Evolutionary conservation across 2,329 filamentous ascomycete species (phyloP), one percentile per base, ranked within the genome.

Genomic region (Keithomyces neogunnii): DNA sequence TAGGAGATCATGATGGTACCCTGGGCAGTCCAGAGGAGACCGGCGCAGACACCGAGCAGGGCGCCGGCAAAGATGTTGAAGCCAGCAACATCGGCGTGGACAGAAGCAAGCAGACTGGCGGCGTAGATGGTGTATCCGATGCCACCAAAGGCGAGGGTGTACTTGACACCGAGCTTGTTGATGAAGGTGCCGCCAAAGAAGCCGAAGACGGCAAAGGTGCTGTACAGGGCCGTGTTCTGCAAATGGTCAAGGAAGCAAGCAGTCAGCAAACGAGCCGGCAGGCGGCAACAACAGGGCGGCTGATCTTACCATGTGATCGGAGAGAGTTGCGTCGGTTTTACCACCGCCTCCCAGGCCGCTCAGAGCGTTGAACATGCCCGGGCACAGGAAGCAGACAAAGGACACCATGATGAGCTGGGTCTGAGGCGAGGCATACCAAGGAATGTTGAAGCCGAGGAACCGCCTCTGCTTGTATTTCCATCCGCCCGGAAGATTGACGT

Each of bases 1-100:
- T 96, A 96, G 40, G 87, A 84, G 82, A 95, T 92, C 85, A 92
- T 91, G 63, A 92, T 88, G 53, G 86, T 84, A 53, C 88, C 88
- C 69, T 92, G 88, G 1, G 86, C 88, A 35, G 85, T 85, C 88
- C 88, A 93, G 38, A 93, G 75, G 39, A 92, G 75, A 63, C 86
- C 88, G 45, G 88, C 88, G 63, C 87, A 91, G 52, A 89, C 72
- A 68, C 88, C 88, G 45, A 91, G 80, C 55, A 89, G 76, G 13
- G 83, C 84, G 58, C 88, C 88, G 5, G 88, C 81, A 59, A 91
- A 90, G 60, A 87, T 81, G 52, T 64, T 63, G 53, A 64, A 64
- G 47, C 55, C 62, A 1, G 55, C 48, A 11, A 64, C 60, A 40
- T 73, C 55, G n/a, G 74, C 84, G 69, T 89, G 85, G 59, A 80